Evolutionary conservation across 2,329 filamentous ascomycete genomes (phyloP).

Genomic region (Thelonectria blattea): DNA sequence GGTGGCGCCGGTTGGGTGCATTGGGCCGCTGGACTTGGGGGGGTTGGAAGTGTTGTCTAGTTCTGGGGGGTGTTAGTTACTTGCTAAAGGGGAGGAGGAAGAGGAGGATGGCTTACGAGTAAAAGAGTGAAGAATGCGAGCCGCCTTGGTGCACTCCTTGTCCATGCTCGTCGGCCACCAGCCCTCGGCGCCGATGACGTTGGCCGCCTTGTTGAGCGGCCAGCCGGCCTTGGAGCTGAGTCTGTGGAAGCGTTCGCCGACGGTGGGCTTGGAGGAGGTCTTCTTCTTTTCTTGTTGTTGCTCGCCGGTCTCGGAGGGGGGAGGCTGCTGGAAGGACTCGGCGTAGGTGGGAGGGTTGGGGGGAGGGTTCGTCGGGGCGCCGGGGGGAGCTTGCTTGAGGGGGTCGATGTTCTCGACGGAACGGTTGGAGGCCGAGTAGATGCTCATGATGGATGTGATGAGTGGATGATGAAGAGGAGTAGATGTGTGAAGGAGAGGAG

Average conservation of each 20-base stretch:
- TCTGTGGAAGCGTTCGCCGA: conserved; percentile 68
- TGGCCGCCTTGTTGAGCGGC: conserved; percentile 71
- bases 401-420: conserved; percentile 30
- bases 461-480: neutral
- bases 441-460: conserved; percentile 25
- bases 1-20: conserved; percentile 42
- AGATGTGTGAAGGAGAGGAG: neutral
- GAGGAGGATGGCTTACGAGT: conserved; percentile 55
- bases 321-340: conserved; percentile 12
- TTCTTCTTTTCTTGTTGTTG: conserved; percentile 17
- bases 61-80: conserved; percentile 25
- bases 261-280: conserved; percentile 40
- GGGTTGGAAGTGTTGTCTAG: conserved; percentile 29
- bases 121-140: conserved; percentile 75
- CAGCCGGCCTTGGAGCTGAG: conserved; percentile 69
- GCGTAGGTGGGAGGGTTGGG: conserved; percentile 32
- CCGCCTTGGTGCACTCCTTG: conserved; percentile 77
- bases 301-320: conserved; percentile 8
- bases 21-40: conserved; percentile 33
- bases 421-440: conserved; percentile 24
- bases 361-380: neutral
- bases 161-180: conserved; percentile 79
- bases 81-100: neutral
- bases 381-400: conserved; percentile 31
- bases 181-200: conserved; percentile 73